Evolutionary conservation across 176 grass and related monocot genomes (phyloP), one percentile per base, ranked within the genome.

Genomic region (Eragrostis nindensis): DNA sequence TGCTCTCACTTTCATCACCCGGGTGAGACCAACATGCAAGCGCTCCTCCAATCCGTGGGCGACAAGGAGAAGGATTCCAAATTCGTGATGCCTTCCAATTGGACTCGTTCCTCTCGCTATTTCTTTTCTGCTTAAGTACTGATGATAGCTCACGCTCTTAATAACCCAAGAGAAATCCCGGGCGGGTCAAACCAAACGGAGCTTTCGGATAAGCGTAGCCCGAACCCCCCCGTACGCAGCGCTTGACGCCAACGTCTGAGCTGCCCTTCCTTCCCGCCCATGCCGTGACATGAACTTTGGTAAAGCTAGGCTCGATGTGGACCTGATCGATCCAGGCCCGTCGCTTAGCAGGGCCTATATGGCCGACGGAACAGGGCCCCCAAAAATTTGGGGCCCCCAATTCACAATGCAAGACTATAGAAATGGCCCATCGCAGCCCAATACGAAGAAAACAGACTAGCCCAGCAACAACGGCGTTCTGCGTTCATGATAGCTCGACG

Each of bases 231-330:
- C 53, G 53, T n/a, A 45, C 65, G 36, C 65, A 68, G 67, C 8
- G 46, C 8, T 72, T 46, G 75, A 78, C 76, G 14, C 44, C 62
- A 39, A 78, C 61, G 19, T 66, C 27, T 38, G 44, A 77, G 12
- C 59, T 48, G 59, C 53, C 41, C 8, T 47, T 12, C 59, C 16
- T 19, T 27, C 44, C 41, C 43, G 42, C 29, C 25, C 57, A 62
- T 63, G 41, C 40, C 27, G 59, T 63, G 9, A 64, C 42, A 64
- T 5, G 8, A 36, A 18, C 59, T 25, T 12, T 48, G 26, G 39
- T 13, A 62, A 76, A 73, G 2, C 46, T 27, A 76, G 54, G 2
- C 46, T 27, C 4, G 74, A 62, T 14, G 41, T 11, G 57, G 57
- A 77, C n/a, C n/a, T n/a, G n/a, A n/a, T n/a, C n/a, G n/a, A n/a